Percentiles rank a stretch among this genome's conserved stretches.
phyloP scores from a whole-genome alignment of 352 stramenopile species.

The Pythium rishiriense region DNA sequence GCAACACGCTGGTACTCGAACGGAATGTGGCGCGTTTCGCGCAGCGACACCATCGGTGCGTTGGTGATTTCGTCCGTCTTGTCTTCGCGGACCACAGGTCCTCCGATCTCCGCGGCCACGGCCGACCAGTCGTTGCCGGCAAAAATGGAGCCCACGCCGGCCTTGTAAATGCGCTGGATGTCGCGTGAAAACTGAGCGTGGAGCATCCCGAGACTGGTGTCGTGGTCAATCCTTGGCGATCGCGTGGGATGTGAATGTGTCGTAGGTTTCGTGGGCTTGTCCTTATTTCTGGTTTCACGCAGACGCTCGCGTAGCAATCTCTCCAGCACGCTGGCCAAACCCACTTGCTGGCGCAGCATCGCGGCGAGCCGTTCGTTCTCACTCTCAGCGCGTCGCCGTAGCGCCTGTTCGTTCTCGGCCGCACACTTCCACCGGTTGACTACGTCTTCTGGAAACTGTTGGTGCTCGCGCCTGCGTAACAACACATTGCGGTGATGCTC shows the following conservation, averaged over 20 bases:
- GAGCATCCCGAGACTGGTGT: conserved; percentile 5
- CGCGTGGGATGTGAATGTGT: too few relatives aligned
- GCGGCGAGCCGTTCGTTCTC: conserved; percentile 12
- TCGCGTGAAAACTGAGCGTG: conserved; percentile 12
- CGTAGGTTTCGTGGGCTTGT: too few relatives aligned
- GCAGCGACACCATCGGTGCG: conserved; percentile 1
- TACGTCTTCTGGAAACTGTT: neutral
- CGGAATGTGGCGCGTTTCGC: conserved; percentile 10
- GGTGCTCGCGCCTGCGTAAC: conserved; percentile 9
- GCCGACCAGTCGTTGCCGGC: neutral
- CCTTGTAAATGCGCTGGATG: conserved; percentile 15
- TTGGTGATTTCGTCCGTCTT: neutral
- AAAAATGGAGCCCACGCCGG: conserved; percentile 4
- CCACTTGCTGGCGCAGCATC: conserved; percentile 10
- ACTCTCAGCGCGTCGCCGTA: conserved; percentile 1
- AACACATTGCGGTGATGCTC: conserved; percentile 7
- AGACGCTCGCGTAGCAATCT: conserved; percentile 5
- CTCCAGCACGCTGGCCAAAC: neutral
- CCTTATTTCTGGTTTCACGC: too few relatives aligned
- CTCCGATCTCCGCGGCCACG: neutral
- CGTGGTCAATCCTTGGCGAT: too few relatives aligned
- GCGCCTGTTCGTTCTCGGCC: neutral
- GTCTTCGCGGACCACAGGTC: neutral
- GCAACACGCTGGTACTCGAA: conserved; percentile 11
- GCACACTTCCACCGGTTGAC: conserved; percentile 1